Conservation (phyloP, 331 rosid genomes). For the Acacia pycnantha region DNA sequence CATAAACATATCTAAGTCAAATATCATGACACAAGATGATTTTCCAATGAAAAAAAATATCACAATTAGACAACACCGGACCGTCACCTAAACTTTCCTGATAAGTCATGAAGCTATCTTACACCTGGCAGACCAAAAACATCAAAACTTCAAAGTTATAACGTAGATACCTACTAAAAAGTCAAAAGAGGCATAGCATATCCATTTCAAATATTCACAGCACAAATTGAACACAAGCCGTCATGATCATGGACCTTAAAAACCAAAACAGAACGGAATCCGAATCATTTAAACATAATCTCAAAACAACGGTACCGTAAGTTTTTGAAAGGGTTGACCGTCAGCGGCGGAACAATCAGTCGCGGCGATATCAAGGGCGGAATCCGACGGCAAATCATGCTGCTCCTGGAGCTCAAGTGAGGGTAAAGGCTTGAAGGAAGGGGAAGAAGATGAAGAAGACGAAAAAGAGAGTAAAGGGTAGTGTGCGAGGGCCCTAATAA, state of each 20-base stretch:
- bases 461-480: slow-evolving; percentile 65
- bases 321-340: slow-evolving; percentile 40
- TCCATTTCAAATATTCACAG: neutral
- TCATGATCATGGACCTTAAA: neutral
- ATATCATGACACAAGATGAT: neutral
- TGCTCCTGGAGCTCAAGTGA: slow-evolving; percentile 58
- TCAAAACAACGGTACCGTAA: slow-evolving; percentile 51
- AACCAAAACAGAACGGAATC: neutral
- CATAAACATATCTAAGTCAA: neutral
- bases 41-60: neutral
- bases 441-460: slow-evolving; percentile 45
- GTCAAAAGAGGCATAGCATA: neutral
- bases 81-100: neutral
- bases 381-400: slow-evolving; percentile 40
- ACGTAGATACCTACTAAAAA: neutral
- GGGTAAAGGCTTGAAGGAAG: slow-evolving; percentile 77
- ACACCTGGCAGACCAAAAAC: neutral
- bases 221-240: neutral
- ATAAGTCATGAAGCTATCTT: neutral
- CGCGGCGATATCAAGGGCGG: slow-evolving; percentile 55
- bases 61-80: neutral
- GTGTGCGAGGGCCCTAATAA: slow-evolving; percentile 79
- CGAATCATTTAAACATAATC: neutral
- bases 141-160: neutral
- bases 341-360: slow-evolving; percentile 31